Evolutionary conservation across 2,329 filamentous ascomycete species (phyloP).

Genomic region (Cladosporium sp.): DNA sequence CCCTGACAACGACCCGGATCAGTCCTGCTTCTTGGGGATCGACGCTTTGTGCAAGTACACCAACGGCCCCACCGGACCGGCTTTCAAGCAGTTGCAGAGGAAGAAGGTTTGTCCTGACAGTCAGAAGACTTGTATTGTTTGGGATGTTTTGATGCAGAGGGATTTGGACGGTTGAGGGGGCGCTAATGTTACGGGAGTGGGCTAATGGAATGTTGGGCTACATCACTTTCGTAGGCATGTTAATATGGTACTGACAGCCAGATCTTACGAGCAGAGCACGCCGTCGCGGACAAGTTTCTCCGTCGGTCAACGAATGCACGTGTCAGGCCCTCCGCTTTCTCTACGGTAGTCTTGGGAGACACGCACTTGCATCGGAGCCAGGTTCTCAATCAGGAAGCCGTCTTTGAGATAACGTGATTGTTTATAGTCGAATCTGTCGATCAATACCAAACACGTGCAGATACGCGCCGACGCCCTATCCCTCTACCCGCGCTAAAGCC

Average conservation of each 20-base stretch:
- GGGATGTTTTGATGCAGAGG: slow-evolving; percentile 22
- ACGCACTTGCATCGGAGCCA: background rate
- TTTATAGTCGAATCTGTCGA: background rate
- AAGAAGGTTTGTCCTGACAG: slow-evolving; percentile 58
- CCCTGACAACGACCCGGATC: slow-evolving; percentile 50
- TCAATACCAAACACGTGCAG: background rate
- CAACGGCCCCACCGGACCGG: slow-evolving; percentile 61
- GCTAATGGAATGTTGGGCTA: background rate
- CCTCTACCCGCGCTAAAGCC: background rate
- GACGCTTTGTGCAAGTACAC: slow-evolving; percentile 48
- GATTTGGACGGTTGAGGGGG: background rate
- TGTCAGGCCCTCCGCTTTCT: background rate
- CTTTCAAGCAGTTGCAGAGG: slow-evolving; percentile 59
- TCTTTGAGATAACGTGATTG: background rate
- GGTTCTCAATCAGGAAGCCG: background rate
- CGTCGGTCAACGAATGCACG: background rate
- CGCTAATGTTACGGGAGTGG: background rate
- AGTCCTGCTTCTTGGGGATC: slow-evolving; percentile 47
- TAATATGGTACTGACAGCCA: background rate
- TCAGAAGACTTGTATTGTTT: slow-evolving; percentile 43
- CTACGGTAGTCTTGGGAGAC: background rate
- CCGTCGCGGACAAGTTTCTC: background rate
- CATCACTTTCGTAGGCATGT: background rate
- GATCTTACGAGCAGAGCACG: background rate
- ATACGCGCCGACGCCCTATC: background rate